phyloP scores from a whole-genome alignment of 352 stramenopile genomes.

The Discostella stelligera region DNA sequence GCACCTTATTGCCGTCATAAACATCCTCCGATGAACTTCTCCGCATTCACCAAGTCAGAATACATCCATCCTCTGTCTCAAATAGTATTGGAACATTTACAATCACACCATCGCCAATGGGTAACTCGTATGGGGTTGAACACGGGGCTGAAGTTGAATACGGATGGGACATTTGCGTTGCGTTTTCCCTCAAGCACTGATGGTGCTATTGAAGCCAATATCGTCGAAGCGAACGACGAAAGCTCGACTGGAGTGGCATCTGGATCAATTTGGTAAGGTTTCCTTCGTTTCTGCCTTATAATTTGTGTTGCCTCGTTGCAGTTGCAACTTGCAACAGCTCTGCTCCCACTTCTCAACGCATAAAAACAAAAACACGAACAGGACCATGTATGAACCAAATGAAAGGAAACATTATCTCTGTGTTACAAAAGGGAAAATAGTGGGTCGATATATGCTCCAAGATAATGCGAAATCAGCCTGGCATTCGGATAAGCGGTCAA shows the following conservation, averaged over 20 bases:
- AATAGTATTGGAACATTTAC: conserved; percentile 67
- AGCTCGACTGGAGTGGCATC: neutral
- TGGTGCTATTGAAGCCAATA: neutral
- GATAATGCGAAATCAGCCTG: conserved; percentile 71
- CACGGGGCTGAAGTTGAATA: conserved; percentile 53
- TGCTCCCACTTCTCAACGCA: conserved; percentile 3
- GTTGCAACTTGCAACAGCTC: neutral
- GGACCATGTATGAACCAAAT: conserved; percentile 69
- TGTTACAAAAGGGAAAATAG: conserved; percentile 40
- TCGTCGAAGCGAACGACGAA: neutral
- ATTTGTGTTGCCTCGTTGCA: neutral
- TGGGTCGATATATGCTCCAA: conserved; percentile 69
- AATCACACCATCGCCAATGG: conserved; percentile 56
- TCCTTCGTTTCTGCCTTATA: neutral
- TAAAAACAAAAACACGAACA: conserved; percentile 24
- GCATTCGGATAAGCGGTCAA: conserved; percentile 53
- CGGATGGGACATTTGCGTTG: conserved; percentile 66
- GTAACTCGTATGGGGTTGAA: conserved; percentile 52
- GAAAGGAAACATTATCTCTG: conserved; percentile 77
- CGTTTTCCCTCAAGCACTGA: conserved; percentile 34
- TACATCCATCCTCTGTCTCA: conserved; percentile 73
- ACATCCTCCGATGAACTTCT: neutral
- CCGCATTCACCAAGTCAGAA: conserved; percentile 40
- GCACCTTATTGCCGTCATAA: neutral
- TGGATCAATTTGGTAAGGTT: conserved; percentile 46